Base-by-base conservation (phyloP, 257 asterid species). In the Salvia hispanica region DNA sequence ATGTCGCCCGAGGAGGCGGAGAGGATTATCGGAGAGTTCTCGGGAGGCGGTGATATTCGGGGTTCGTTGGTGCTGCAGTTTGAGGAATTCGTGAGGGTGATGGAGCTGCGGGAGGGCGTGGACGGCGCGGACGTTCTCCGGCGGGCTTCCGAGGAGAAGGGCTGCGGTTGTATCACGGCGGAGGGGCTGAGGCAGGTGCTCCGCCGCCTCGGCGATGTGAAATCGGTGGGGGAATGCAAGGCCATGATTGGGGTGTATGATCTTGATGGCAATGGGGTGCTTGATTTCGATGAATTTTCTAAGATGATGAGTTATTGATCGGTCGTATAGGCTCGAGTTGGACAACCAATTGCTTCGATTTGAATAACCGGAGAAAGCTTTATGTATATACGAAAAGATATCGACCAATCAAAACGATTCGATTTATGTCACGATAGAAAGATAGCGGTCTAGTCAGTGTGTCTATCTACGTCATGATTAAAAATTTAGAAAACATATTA, bases 181-280 rank as follows among this genome's bases (percentile, higher is more conserved):
- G 81, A 61, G 76, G 88, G 88, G 58, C 70, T 82, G 46, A 73
- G 81, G 16, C 43, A n/a, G 57, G 86, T 80, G 33, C 50, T 85
- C 55, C 65, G 69, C 37, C 79, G 86, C 45, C 84, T 82, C 5
- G 84, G 88, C 8, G 81, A 74, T 16, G 62, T 8, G 55, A 85
- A 75, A 78, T 45, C 91, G 46, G 44, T 72, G 3, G 33, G 74
- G 46, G 88, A 85, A 62, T 85, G 91, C 64, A 72, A 55, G 18
- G 79, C 74, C 14, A 82, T 85, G 84, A 82, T 85, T 64, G 7
- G 78, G 28, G 83, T 44, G 58, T 85, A 67, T 15, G 91, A 85
- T 69, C 83, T 85, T 57, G 91, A 85, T 67, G 91, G 91, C 7
- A 80, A 85, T 65, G 88, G 91, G 2, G 88, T 82, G 25, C 43